These are phyloP conservation scores for Quercus dentata DNA, from an alignment of 306 rosid genomes.

Conservation along the genomic window DNA sequence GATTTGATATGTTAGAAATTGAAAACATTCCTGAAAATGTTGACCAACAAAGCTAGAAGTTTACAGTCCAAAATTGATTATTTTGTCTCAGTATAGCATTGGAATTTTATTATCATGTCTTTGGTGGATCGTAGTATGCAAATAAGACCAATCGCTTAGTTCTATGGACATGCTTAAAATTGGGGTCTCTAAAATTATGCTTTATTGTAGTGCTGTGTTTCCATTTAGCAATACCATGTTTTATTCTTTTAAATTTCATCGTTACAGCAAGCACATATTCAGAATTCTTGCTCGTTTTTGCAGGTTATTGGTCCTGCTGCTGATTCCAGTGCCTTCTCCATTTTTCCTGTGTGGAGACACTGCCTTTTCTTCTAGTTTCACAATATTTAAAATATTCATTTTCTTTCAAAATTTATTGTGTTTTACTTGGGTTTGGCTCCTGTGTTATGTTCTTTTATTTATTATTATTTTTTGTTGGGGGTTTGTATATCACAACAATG, in stretches of 20 bases:
- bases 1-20: constrained; percentile 7
- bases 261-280: background rate
- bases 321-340: constrained; percentile 35
- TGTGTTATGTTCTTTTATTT: constrained; percentile 4
- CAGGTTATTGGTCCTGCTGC: constrained; percentile 40
- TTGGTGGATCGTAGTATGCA: background rate
- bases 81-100: background rate
- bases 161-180: background rate
- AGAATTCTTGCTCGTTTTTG: constrained; percentile 13
- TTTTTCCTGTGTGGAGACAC: constrained; percentile 43
- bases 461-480: constrained; percentile 9
- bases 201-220: background rate
- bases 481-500: constrained; percentile 3
- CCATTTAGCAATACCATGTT: background rate
- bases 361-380: background rate
- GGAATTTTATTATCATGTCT: background rate
- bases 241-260: background rate
- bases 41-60: background rate
- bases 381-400: constrained; percentile 14
- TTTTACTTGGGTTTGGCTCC: constrained; percentile 15
- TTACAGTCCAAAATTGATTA: background rate
- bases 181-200: background rate
- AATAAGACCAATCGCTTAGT: background rate
- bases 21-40: background rate
- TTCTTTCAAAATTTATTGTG: background rate